phyloP scores from a whole-genome alignment of 768 basidiomycete genomes.

The Mycena capillaripes region DNA sequence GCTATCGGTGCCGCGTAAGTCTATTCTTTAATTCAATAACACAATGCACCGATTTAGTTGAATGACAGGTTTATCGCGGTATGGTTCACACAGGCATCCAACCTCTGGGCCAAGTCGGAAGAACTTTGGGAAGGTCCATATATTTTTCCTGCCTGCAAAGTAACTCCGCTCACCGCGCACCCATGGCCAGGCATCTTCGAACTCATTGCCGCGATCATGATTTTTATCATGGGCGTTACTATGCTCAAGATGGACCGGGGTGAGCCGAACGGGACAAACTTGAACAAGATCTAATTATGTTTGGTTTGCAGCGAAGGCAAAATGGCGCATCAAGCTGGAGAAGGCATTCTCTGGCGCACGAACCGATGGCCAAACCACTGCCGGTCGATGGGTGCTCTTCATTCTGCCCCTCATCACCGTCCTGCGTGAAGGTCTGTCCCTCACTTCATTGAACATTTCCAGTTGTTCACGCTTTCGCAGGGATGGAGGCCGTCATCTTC shows the following conservation, averaged over 20 bases:
- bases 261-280: slow-evolving; percentile 30
- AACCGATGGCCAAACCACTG: slow-evolving; percentile 62
- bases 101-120: slow-evolving; percentile 90
- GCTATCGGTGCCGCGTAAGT: slow-evolving; percentile 85
- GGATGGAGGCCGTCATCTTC: slow-evolving; percentile 92
- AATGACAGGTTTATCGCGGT: slow-evolving; percentile 79
- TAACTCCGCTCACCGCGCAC: neutral
- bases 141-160: neutral
- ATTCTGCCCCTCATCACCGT: slow-evolving; percentile 93
- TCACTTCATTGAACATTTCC: neutral
- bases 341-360: slow-evolving; percentile 69
- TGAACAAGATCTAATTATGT: neutral
- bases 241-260: slow-evolving; percentile 95
- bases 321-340: slow-evolving; percentile 93
- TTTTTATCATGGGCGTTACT: slow-evolving; percentile 93
- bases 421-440: slow-evolving; percentile 81
- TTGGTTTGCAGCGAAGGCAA: slow-evolving; percentile 77
- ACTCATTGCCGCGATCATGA: slow-evolving; percentile 82
- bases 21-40: neutral
- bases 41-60: neutral
- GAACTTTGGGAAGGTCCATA: slow-evolving; percentile 91
- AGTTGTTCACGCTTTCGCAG: slow-evolving; percentile 45
- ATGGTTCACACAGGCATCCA: slow-evolving; percentile 91
- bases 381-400: slow-evolving; percentile 91
- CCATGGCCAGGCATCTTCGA: slow-evolving; percentile 71